Conservation (phyloP, 768 basidiomycete genomes). For the Sporobolomyces phaffii region DNA sequence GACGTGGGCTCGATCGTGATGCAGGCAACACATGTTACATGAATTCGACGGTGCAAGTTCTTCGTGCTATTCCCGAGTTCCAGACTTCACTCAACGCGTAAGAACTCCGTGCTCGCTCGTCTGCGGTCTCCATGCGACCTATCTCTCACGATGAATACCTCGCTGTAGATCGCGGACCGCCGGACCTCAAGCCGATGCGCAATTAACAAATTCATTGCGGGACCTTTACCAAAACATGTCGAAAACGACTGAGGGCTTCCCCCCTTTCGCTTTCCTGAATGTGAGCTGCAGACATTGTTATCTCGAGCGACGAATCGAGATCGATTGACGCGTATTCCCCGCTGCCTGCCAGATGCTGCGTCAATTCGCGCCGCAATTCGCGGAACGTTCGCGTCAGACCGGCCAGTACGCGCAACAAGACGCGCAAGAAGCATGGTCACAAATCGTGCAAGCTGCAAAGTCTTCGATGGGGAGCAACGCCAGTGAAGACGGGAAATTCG, state of each 20-base stretch:
- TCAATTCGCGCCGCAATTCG: constrained; percentile 81
- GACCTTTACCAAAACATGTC: constrained; percentile 69
- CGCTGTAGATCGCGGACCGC: constrained; percentile 45
- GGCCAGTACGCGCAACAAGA: constrained; percentile 80
- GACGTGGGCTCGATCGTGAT: background rate
- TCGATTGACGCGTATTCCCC: no score
- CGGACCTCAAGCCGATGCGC: constrained; percentile 42
- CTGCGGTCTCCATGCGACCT: constrained; percentile 37
- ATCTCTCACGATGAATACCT: constrained; percentile 11
- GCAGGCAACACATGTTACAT: constrained; percentile 97
- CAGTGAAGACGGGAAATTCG: constrained; percentile 53
- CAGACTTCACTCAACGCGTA: constrained; percentile 63
- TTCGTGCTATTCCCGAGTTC: constrained; percentile 85
- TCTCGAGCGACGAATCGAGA: no score
- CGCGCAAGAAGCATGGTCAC: constrained; percentile 82
- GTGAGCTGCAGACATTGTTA: no score
- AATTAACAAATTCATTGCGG: constrained; percentile 55
- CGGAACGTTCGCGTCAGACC: constrained; percentile 52
- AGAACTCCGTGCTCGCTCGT: no score
- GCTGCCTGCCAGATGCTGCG: constrained; percentile 52
- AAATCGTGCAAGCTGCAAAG: constrained; percentile 65
- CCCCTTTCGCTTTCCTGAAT: constrained; percentile 62
- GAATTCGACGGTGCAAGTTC: constrained; percentile 90
- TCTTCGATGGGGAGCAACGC: constrained; percentile 35
- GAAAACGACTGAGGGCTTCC: constrained; percentile 66